Evolutionary conservation across 257 asterid genomes (phyloP).

Genomic region (Fraxinus pennsylvanica): DNA sequence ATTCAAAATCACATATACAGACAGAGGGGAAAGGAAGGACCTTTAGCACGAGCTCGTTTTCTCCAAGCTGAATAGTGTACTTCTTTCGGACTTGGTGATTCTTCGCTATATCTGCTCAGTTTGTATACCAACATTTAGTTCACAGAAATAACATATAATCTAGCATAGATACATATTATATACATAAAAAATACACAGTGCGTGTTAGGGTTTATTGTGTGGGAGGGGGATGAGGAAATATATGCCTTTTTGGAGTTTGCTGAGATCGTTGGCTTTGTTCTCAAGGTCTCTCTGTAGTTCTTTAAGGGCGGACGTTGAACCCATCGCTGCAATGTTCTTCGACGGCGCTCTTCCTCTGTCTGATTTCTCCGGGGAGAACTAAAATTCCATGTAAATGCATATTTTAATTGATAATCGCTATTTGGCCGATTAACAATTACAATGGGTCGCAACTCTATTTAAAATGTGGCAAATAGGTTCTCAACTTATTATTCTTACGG

Average conservation of each 20-base stretch:
- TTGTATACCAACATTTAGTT: background rate
- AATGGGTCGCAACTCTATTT: background rate
- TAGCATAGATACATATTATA: background rate
- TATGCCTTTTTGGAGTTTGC: slow-evolving; percentile 72
- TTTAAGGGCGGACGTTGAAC: slow-evolving; percentile 48
- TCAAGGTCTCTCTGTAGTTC: slow-evolving; percentile 85
- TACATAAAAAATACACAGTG: background rate
- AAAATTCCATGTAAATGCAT: background rate
- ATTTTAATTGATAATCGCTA: background rate
- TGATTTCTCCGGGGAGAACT: background rate
- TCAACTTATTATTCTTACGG: background rate
- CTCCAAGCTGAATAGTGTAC: slow-evolving; percentile 93
- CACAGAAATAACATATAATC: slow-evolving; percentile 1
- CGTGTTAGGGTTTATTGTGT: slow-evolving; percentile 33
- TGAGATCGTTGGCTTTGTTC: slow-evolving; percentile 84
- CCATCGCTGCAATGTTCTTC: slow-evolving; percentile 28
- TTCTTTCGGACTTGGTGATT: slow-evolving; percentile 89
- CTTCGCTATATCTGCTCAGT: slow-evolving; percentile 63
- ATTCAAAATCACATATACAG: background rate
- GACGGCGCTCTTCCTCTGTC: slow-evolving; percentile 5
- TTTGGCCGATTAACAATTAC: background rate
- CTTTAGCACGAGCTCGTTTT: slow-evolving; percentile 94
- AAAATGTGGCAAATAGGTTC: background rate
- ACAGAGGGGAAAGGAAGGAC: slow-evolving; percentile 29
- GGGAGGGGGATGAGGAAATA: background rate